These are phyloP conservation scores for Asterella californica DNA, from an alignment of 225 moss, liverwort and hornwort genomes.

Conservation along the genomic window DNA sequence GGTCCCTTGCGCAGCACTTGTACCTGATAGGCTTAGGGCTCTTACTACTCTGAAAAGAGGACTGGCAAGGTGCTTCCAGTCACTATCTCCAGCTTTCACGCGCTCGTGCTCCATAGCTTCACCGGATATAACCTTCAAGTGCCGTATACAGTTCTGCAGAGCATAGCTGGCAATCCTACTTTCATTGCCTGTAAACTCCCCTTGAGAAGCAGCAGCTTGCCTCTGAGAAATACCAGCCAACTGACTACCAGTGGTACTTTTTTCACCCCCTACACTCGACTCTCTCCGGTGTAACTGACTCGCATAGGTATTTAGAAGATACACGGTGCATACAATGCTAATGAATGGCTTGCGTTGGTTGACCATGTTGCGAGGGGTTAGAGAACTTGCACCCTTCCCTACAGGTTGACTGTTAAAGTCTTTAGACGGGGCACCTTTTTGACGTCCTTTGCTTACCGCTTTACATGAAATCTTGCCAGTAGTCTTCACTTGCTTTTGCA, in stretches of 20 bases:
- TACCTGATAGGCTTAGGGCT: constrained; percentile 37
- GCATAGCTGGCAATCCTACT: constrained; percentile 49
- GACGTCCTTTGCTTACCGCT: constrained; percentile 30
- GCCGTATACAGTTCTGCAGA: constrained; percentile 58
- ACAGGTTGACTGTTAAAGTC: background rate
- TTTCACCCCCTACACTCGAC: background rate
- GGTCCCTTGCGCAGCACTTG: constrained; percentile 33
- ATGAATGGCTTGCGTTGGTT: constrained; percentile 70
- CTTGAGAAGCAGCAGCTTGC: constrained; percentile 14
- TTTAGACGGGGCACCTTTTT: constrained; percentile 41
- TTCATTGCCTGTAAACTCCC: constrained; percentile 32
- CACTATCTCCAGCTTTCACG: constrained; percentile 30
- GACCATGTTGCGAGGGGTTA: constrained; percentile 45
- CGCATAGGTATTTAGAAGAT: constrained; percentile 55
- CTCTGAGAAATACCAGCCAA: background rate
- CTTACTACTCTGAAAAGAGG: constrained; percentile 60
- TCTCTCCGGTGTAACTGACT: constrained; percentile 32
- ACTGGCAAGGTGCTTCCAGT: constrained; percentile 62
- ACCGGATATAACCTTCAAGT: constrained; percentile 47
- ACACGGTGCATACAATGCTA: constrained; percentile 57
- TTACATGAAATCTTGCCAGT: constrained; percentile 51
- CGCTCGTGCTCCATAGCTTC: constrained; percentile 31
- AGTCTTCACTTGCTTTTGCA: constrained; percentile 58
- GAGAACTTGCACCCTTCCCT: constrained; percentile 48
- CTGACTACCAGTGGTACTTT: background rate